Base-by-base conservation (phyloP, 192 early-diverging fungal genomes). In the Backusella tuberculispora region DNA sequence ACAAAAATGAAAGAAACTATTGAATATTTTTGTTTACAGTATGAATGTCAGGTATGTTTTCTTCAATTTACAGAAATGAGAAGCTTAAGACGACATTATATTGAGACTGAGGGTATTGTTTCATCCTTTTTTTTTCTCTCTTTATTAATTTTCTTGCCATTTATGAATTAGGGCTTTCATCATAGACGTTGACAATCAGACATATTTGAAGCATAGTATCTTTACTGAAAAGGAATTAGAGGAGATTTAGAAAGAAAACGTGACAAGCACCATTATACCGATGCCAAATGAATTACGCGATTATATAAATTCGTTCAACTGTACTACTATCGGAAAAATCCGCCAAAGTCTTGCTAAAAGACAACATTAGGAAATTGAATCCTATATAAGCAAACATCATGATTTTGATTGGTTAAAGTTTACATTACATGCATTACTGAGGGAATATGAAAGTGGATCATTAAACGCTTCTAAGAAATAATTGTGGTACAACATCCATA, bases 141-240 rank as follows among this genome's bases (percentile, higher is more conserved):
- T 64, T 44, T 43, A 67, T 67, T 45, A 17, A 67, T 45, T 67
- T 67, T 12, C 14, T 67, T 67, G 40, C 66, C 41, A 29, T 66
- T 29, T 29, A 29, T 29, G 26, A 60, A 60, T 38, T 40, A 38
- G n/a, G n/a, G n/a, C n/a, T 38, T 80, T 80, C n/a, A 73, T 80
- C 8, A 37, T 80, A 29, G 74, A 80, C 42, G 63, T 65, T 13
- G 63, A 78, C 34, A 74, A 80, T 69, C 38, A 64, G 21, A 76
- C 53, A 24, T 80, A 80, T 56, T 34, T 70, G 15, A 19, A 68
- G 26, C 44, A 80, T 24, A 44, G 47, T 69, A 50, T 80, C 46
- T 80, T 76, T 26, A 75, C 50, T 21, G 37, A 73, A 38, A 46
- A 4, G 15, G 78, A 80, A 50, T 43, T 76, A 6, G 34, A 72